Conservation (phyloP, 2,329 filamentous ascomycete genomes). For the Neofusicoccum ribis region DNA sequence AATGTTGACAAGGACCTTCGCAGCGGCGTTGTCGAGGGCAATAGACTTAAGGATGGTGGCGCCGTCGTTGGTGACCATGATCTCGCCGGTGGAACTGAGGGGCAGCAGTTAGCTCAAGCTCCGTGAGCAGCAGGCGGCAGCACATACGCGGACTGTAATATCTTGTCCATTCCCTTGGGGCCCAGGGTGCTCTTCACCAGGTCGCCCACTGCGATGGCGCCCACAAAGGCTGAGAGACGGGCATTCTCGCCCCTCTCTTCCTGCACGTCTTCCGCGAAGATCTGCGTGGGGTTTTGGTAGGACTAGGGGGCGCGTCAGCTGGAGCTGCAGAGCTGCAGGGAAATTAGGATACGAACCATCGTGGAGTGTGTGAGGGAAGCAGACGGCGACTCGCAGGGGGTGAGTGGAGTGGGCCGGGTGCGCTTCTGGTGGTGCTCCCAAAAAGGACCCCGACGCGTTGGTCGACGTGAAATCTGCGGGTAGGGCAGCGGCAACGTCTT, state of each 20-base stretch:
- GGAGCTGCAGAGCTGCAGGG: neutral
- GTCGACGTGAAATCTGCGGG: constrained; percentile 20
- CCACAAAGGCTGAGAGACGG: constrained; percentile 95
- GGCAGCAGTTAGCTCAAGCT: constrained; percentile 27
- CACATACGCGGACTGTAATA: constrained; percentile 85
- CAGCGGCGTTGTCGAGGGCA: constrained; percentile 95
- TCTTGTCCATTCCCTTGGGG: constrained; percentile 99
- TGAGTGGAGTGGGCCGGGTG: constrained; percentile 11
- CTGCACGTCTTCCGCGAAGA: constrained; percentile 94
- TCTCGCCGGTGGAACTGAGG: constrained; percentile 84
- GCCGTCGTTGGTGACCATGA: constrained; percentile 98
- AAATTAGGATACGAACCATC: constrained; percentile 9
- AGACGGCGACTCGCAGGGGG: constrained; percentile 13
- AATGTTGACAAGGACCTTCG: constrained; percentile 98
- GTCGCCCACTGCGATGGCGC: constrained; percentile 95
- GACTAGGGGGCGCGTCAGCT: constrained; percentile 29
- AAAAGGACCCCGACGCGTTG: constrained; percentile 17
- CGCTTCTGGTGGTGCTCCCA: constrained; percentile 18
- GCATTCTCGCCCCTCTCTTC: constrained; percentile 99
- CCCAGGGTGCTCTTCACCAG: constrained; percentile 96
- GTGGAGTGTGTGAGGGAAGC: constrained; percentile 7
- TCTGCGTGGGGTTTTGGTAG: constrained; percentile 79
- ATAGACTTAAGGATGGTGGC: constrained; percentile 98
- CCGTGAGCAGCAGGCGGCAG: neutral
- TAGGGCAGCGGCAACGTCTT: constrained; percentile 32